A percentile compares a stretch with the other conserved stretches of the same genome.
phyloP scores from a whole-genome alignment of 805 yeast genomes.

The Yamadazyma kitorensis region DNA sequence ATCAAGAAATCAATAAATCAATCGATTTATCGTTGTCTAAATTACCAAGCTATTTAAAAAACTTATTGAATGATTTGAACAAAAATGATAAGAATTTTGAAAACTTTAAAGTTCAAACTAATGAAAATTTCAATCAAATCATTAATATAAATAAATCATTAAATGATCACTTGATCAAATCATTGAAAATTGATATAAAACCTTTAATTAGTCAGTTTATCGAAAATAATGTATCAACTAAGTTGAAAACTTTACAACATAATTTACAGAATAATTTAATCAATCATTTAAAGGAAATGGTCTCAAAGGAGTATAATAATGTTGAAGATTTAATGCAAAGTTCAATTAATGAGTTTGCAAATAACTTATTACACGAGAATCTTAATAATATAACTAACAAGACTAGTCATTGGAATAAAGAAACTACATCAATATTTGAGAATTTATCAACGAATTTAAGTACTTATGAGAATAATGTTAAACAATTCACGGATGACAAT shows the following conservation, averaged over 20 bases:
- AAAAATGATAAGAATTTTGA: constrained; percentile 11
- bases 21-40: constrained; percentile 9
- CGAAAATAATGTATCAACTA: constrained; percentile 1
- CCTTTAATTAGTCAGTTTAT: constrained; percentile 6
- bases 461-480: constrained; percentile 7
- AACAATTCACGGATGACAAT: constrained; percentile 6
- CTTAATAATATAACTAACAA: constrained; percentile 5
- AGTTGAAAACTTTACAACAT: constrained; percentile 3
- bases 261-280: constrained; percentile 8
- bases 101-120: constrained; percentile 8
- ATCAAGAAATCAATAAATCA: constrained; percentile 5
- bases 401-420: constrained; percentile 7
- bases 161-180: constrained; percentile 9
- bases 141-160: constrained; percentile 6
- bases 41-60: constrained; percentile 9
- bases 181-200: constrained; percentile 6
- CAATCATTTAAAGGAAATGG: constrained; percentile 2
- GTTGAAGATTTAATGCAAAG: constrained; percentile 8
- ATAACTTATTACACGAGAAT: constrained; percentile 9
- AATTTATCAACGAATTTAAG: constrained; percentile 2
- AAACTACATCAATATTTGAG: no score
- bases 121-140: constrained; percentile 7
- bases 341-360: constrained; percentile 8
- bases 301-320: constrained; percentile 2
- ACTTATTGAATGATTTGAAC: constrained; percentile 10